Evolutionary conservation across 441 rosid species (phyloP).

Genomic region (Bocquillonia castaneifolia): DNA sequence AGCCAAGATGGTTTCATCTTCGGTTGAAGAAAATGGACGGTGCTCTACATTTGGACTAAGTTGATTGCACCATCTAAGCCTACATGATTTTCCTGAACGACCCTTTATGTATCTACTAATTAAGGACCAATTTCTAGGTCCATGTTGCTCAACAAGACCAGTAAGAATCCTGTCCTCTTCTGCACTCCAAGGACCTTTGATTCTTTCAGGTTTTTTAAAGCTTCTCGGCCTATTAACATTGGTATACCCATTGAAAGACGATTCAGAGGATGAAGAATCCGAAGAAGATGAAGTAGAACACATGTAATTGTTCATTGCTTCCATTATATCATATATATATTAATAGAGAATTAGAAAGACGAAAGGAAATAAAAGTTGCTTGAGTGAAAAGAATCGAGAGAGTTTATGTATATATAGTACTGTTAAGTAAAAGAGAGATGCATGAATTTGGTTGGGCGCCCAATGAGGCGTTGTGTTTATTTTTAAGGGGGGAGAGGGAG

Average conservation of each 20-base stretch:
- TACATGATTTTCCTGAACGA: conserved; percentile 64
- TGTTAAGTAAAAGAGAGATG: conserved; percentile 3
- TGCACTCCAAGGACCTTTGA: conserved; percentile 75
- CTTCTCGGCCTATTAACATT: conserved; percentile 14
- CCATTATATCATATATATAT: conserved; percentile 20
- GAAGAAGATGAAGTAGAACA: conserved; percentile 48
- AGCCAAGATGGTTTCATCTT: conserved; percentile 58
- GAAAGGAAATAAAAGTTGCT: neutral
- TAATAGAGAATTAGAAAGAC: neutral
- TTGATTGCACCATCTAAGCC: conserved; percentile 76
- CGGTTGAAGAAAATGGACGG: conserved; percentile 55
- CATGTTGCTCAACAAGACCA: conserved; percentile 46
- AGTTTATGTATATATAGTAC: conserved; percentile 3
- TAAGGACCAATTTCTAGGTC: conserved; percentile 62
- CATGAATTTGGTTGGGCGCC: conserved; percentile 31
- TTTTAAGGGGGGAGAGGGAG: neutral
- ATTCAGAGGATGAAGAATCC: conserved; percentile 49
- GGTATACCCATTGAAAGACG: conserved; percentile 27
- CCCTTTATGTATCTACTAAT: conserved; percentile 58
- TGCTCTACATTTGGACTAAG: conserved; percentile 61
- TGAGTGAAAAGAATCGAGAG: neutral
- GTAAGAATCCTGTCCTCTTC: conserved; percentile 63
- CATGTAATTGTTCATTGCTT: conserved; percentile 22
- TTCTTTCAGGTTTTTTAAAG: conserved; percentile 29
- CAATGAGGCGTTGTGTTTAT: neutral